Evolutionary conservation across 306 rosid genomes (phyloP).

Genomic region (Quercus suber): DNA sequence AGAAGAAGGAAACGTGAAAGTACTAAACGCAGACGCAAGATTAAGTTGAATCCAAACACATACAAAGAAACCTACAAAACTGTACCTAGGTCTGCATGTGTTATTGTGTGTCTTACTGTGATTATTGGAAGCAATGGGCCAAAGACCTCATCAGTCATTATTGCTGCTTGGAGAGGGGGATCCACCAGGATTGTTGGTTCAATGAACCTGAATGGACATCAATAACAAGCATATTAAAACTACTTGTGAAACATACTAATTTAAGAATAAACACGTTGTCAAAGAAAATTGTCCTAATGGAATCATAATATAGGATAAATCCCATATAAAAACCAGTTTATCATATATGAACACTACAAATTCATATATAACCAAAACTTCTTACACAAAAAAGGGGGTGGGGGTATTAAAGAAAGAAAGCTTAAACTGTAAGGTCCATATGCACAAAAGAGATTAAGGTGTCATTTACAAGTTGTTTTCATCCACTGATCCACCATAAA

Average conservation of each 20-base stretch:
- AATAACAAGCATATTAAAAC: neutral
- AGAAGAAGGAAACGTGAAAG: too few relatives aligned
- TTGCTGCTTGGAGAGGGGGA: conserved; percentile 59
- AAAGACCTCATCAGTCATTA: conserved; percentile 74
- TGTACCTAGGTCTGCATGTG: neutral
- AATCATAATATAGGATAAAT: too few relatives aligned
- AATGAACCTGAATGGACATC: conserved; percentile 50
- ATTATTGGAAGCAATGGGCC: conserved; percentile 83
- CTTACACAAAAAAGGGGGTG: too few relatives aligned
- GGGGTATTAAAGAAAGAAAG: too few relatives aligned
- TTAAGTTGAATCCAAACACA: too few relatives aligned
- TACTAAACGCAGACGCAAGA: too few relatives aligned
- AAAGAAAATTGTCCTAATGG: too few relatives aligned
- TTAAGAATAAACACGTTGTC: too few relatives aligned
- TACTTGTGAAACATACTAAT: too few relatives aligned
- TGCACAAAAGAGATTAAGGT: neutral
- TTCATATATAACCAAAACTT: too few relatives aligned
- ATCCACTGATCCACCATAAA: conserved; percentile 62
- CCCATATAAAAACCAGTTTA: too few relatives aligned
- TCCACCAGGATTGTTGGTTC: conserved; percentile 78
- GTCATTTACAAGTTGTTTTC: conserved; percentile 53
- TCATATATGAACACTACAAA: too few relatives aligned
- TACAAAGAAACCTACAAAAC: neutral
- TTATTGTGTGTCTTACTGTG: conserved; percentile 37
- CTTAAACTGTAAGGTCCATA: neutral